Base-by-base conservation (phyloP, 2,329 filamentous ascomycete genomes). In the Stemphylium beticola region DNA sequence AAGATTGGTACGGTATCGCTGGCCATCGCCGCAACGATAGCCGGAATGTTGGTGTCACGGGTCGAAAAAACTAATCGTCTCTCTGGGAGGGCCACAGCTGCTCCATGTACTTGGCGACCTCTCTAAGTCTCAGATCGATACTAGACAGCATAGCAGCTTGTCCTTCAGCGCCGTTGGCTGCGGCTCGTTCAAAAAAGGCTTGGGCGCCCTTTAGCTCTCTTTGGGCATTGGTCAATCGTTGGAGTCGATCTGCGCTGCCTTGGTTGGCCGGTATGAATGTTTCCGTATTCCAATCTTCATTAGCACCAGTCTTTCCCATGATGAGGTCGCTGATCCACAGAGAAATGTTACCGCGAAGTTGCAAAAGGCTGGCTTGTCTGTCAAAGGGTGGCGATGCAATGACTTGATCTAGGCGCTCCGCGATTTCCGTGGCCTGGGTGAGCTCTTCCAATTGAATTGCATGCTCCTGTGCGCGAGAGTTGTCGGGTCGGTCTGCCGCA, bases 271-370 rank as follows among this genome's bases (percentile, higher is more conserved):
- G 22, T 40, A 15, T 37, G 37, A 45, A 40, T 15, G 11, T 39
- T 38, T 64, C 53, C 14, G 50, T 44, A 10, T 61, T 55, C 64
- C 57, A 62, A 33, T 63, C 60, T 29, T 68, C 62, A 22, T 60
- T 46, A 24, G 55, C 36, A 4, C 37, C 12, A 42, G 46, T 39
- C n/a, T 53, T 61, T 14, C 65, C 69, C 20, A 87, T 66, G 22
- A 77, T 71, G 33, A 96, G 76, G 71, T 96, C 91, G 6, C 83
- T 88, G 14, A 91, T 79, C 81, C 91, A 96, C 14, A 95, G 78
- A 0, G 86, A 85, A 5, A 92, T 76, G 83, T 92, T 91, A 8
- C 84, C 92, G 46, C 91, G 82, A 20, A 96, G 77, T 42, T 88
- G 81, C 40, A 93, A 78, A 55, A 96, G 77, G 56, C 87, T 84